Base-by-base conservation (phyloP, 768 basidiomycete genomes). In the Boletellus emodensis region DNA sequence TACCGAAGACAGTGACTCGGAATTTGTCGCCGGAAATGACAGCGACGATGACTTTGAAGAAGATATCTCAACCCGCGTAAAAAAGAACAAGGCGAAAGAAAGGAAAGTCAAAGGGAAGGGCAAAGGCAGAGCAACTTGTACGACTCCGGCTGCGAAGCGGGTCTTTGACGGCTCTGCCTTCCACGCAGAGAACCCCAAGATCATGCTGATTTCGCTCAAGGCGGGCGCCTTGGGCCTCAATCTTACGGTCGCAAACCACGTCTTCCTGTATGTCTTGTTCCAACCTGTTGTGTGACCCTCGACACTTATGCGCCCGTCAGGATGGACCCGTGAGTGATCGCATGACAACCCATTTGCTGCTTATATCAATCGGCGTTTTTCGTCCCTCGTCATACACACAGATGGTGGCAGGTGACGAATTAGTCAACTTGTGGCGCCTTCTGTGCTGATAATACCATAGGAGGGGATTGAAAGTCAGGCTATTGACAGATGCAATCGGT, bases 201-300 rank as follows among this genome's bases (percentile, higher is more conserved):
- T 94, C 32, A 84, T 94, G 87, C 72, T 94, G 46, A 85, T 94
- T 48, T 93, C 91, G 6, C 72, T 94, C 59, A 94, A 92, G 70
- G 84, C 81, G 40, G 92, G 92, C 17, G 90, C 92, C 5, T 75
- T 94, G 30, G 92, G 92, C 8, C 69, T 94, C 48, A 94, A 94
- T 66, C 68, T 94, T 56, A 94, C 91, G 20, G 90, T 87, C 17
- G 92, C 91, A 2, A 92, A 92, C 59, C 89, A 93, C 64, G 88
- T 90, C 9, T 87, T 83, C 60, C 68, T 90, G 87, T 88, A 60
- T 71, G 83, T 72, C 39, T 13, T 44, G 15, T 17, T 32, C 35
- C 13, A 14, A 14, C 40, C 51, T 36, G 40, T n/a, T 18, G 6
- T 38, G 14, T 22, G 24, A 11, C 6, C 44, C 22, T 20, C 24